Percentiles rank a stretch among this genome's conserved stretches.
Evolutionary conservation across 306 rosid genomes (phyloP).

Genomic region (Lathyrus tuberosus): DNA sequence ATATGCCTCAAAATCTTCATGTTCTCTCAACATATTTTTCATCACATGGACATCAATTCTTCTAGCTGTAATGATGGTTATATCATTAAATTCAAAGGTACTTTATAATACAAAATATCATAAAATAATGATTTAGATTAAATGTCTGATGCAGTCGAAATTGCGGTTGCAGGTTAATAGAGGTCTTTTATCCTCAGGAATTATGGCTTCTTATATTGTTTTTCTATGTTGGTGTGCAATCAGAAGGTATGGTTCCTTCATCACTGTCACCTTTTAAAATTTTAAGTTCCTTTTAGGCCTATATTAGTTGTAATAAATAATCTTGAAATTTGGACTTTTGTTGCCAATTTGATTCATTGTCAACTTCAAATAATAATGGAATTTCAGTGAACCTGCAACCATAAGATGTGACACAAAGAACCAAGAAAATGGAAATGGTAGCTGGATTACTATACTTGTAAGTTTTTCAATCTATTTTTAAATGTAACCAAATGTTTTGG

Average conservation of each 20-base stretch:
- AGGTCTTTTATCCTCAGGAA: conserved; percentile 87
- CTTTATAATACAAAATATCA: neutral
- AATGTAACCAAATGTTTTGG: no score
- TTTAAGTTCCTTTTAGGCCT: no score
- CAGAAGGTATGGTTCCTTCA: conserved; percentile 54
- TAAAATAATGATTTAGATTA: no score
- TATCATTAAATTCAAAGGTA: conserved; percentile 84
- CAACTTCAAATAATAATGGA: conserved; percentile 24
- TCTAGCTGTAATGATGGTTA: conserved; percentile 63
- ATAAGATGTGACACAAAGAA: conserved; percentile 54
- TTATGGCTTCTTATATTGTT: conserved; percentile 85
- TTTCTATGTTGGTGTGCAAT: conserved; percentile 91
- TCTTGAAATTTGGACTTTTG: neutral
- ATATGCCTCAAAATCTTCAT: conserved; percentile 56
- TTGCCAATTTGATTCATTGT: neutral
- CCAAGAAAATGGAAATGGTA: conserved; percentile 46
- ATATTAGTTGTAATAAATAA: no score
- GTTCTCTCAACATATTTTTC: conserved; percentile 80
- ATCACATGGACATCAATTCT: conserved; percentile 85
- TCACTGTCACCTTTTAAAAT: neutral
- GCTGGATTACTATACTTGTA: conserved; percentile 74
- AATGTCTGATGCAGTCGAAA: no score
- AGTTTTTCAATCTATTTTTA: conserved; percentile 48
- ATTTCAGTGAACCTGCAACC: conserved; percentile 72
- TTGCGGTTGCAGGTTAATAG: conserved; percentile 67